Evolutionary conservation across 2,329 filamentous ascomycete genomes (phyloP).

Genomic region (Dendrostoma leiphaemia): DNA sequence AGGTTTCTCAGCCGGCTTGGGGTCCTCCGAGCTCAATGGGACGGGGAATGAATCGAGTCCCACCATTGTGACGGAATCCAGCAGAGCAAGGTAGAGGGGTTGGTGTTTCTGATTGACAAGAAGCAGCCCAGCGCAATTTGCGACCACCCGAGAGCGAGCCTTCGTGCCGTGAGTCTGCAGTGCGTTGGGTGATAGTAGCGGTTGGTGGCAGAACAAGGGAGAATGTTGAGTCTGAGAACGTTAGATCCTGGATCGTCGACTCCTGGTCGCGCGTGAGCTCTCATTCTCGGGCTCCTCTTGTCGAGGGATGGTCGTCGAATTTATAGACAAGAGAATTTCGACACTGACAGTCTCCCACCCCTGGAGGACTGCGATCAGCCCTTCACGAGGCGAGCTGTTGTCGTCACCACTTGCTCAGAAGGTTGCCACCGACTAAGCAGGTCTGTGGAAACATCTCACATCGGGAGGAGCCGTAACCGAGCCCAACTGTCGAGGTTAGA

Average conservation of each 20-base stretch:
- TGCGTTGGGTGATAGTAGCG: neutral
- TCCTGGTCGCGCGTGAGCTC: too few relatives aligned
- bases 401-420: neutral
- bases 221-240: too few relatives aligned
- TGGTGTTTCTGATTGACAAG: neutral
- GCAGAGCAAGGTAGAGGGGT: neutral
- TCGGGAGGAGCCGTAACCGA: neutral
- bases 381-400: neutral
- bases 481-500: constrained; percentile 5
- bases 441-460: constrained; percentile 1
- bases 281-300: neutral
- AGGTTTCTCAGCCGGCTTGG: constrained; percentile 1
- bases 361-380: neutral
- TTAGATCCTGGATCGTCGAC: too few relatives aligned
- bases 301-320: constrained; percentile 1
- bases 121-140: neutral
- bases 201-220: neutral
- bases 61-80: neutral
- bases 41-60: neutral
- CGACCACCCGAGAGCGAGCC: too few relatives aligned
- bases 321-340: constrained; percentile 7
- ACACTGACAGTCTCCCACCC: neutral
- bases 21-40: neutral
- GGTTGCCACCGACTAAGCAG: neutral
- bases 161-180: neutral